Percentiles rank a stretch among this genome's conserved stretches.
These are phyloP conservation scores for Ambrosia trifida DNA, from an alignment of 129 eudicot genomes.

Conservation along the genomic window DNA sequence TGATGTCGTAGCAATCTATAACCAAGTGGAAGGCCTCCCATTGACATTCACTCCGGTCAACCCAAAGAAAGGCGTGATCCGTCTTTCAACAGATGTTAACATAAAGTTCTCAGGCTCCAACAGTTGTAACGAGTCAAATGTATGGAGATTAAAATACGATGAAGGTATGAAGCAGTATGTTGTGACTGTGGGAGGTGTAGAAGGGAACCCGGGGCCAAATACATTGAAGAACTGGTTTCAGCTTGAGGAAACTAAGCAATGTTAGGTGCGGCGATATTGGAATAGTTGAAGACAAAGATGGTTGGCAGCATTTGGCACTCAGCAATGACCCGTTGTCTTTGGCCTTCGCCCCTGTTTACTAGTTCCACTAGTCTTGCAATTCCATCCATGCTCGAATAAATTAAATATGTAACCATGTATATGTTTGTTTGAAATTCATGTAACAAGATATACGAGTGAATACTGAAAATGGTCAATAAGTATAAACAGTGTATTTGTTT, in stretches of 20 bases:
- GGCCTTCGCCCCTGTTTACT: no score
- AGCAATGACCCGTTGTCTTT: no score
- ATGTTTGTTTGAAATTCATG: no score
- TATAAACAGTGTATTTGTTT: no score
- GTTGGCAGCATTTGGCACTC: no score
- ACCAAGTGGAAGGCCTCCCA: constrained; percentile 4
- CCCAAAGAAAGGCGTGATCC: constrained; percentile 27
- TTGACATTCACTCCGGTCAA: constrained; percentile 29
- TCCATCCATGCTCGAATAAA: no score
- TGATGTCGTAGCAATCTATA: no score
- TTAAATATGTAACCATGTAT: not conserved
- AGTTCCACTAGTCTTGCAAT: no score
- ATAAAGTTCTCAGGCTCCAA: constrained; percentile 28
- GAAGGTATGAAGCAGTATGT: not conserved
- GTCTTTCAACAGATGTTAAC: constrained; percentile 35
- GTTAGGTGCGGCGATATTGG: no score
- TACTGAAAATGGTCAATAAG: no score
- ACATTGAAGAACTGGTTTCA: constrained; percentile 13
- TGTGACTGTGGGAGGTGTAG: constrained; percentile 28
- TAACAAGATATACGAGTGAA: no score
- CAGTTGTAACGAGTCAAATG: constrained; percentile 27
- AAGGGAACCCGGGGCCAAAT: constrained; percentile 11
- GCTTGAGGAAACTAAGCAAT: constrained; percentile 19
- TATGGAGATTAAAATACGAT: constrained; percentile 27
- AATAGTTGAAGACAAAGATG: no score